Evolutionary conservation across 2,329 filamentous ascomycete species (phyloP), one percentile per base, ranked within the genome.

Genomic region (Xylariaceae sp.): DNA sequence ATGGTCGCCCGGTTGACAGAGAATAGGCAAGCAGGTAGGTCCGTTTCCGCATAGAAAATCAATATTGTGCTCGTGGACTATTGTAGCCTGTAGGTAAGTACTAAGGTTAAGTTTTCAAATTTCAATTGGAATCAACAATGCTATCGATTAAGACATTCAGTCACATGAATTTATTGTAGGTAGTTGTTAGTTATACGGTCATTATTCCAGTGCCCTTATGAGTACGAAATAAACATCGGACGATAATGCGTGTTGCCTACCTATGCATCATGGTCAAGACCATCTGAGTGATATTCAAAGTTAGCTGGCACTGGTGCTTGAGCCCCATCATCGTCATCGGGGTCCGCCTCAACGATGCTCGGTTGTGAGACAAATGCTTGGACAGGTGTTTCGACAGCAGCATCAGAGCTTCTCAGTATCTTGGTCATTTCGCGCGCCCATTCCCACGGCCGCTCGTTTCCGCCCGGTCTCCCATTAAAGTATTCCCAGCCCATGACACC

Each of bases 401-500:
- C 12, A 13, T 38, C 14, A 17, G 31, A 13, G n/a, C 40, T 48
- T 21, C 48, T 53, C 46, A 62, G 51, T 41, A 60, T 42, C 36
- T 46, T 56, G 1, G 76, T 76, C 69, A 89, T 80, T 41, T 70
- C 71, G 31, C 71, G 71, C 1, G 81, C 83, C 85, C 85, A 90
- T 50, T 84, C 74, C 83, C 82, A 87, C 2, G 83, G 81, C 40
- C 67, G 64, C 19, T 69, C 67, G 34, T 62, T 60, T 16, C 71
- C 78, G 2, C 77, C 78, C 0, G 81, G 80, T 39, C 78, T 59
- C 31, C 76, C 71, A 61, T 88, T 88, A 64, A 87, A 90, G 55
- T 88, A 90, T 61, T 92, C 86, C 86, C 86, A 90, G 2, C 84
- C 85, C 79, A 88, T 88, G 0, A 90, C 81, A 1, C 86, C 86